Base-by-base conservation (phyloP, 2,329 filamentous ascomycete genomes). In the Thielaviopsis euricoi region DNA sequence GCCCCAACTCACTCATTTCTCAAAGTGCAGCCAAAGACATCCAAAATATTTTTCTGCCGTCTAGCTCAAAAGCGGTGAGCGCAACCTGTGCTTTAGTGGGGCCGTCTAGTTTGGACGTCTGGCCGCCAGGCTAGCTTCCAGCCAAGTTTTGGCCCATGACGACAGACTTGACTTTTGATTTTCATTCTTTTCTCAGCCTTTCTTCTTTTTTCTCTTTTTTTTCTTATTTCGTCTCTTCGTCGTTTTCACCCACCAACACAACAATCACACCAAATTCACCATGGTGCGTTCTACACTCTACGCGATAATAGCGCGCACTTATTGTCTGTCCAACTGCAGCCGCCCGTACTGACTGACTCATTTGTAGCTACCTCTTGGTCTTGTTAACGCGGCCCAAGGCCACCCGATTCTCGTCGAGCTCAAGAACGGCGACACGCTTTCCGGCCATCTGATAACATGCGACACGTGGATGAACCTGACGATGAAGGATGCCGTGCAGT, bases 391-490 rank as follows among this genome's bases (percentile, higher is more conserved):
- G 66, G 90, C 93, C 64, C 90, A 96, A 76, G 93, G 93, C 78
- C 89, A 96, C 70, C 91, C 93, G 3, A 97, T 96, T 86, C 85
- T 95, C 59, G 90, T 96, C 64, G 90, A 96, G 76, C 85, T 96
- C 64, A 96, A 96, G 78, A 95, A 91, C 68, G 90, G 90, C 74
- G 90, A 98, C 73, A 97, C 93, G 0, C 80, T 98, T 61, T 98
- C 97, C 73, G 93, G 93, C 62, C 89, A 96, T 68, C 77, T 98
- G 60, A 86, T 96, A 70, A 89, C 86, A 71, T 98, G 91, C 82
- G 93, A 98, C 71, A 98, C 91, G 53, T 98, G 93, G 89, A 98
- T 98, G 93, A 98, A 98, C 74, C 76, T 98, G 65, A 97, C 91
- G 1, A 74, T 98, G 64, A 95, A 93, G 71, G 93, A 97, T 71